Base-by-base conservation (phyloP, 148 eudicot species). In the Mesembryanthemum crystallinum region DNA sequence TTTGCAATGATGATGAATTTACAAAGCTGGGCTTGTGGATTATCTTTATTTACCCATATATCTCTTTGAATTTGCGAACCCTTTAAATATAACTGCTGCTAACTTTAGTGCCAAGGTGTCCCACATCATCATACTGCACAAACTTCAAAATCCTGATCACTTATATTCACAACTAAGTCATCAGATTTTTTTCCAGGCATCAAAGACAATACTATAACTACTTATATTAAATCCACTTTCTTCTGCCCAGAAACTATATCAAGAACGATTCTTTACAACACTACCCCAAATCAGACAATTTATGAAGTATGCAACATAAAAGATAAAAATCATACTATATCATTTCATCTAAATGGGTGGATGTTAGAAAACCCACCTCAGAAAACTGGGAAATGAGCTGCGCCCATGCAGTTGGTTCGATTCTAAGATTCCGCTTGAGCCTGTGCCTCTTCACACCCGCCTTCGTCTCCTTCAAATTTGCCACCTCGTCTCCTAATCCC, bases 331-430 rank as follows among this genome's bases (percentile, higher is more conserved):
- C 9, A 15, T 35, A 75, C n/a, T n/a, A n/a, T 7, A n/a, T 33
- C 29, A 23, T 47, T 32, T 62, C 45, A 32, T 15, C 24, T 8
- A 42, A 32, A 64, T 77, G 42, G 57, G 63, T 10, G 39, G 39
- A 71, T 20, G 11, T 24, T 70, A 75, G 49, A 45, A 77, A n/a
- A 71, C 84, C 69, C 32, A 92, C 98, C 96, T 92, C 84, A 27
- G 97, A 81, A 59, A 77, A 88, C 89, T 92, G 92, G 24, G 98
- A 95, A 33, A 95, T 88, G 37, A 95, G 96, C 82, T 89, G 87
- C 43, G 90, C 97, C 98, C 97, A 95, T 1, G 93, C 88, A 32
- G 76, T 74, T 32, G 85, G 88, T 59, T 83, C 84, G 7, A 69
- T 76, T 61, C 82, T 86, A 73, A 71, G 35, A 54, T 49, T 84